A percentile compares a stretch with the other conserved stretches of the same genome.
Conservation (phyloP, 768 basidiomycete species). For the Tylopilus sp. region DNA sequence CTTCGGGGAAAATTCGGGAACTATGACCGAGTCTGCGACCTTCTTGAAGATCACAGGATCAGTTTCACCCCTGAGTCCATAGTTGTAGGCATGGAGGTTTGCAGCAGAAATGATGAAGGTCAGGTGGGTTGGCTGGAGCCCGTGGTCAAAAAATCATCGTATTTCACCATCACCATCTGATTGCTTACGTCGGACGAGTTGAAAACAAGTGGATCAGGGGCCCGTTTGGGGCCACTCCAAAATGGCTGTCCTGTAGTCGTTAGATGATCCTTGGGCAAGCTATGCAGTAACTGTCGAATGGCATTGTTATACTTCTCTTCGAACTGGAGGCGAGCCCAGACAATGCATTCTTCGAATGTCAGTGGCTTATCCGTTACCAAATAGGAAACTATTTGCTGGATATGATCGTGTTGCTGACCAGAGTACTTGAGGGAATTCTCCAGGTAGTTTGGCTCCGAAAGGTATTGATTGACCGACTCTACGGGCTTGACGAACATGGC, state of each 20-base stretch:
- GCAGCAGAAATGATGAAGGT: constrained; percentile 89
- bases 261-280: constrained; percentile 90
- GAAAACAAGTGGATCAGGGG: constrained; percentile 87
- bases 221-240: constrained; percentile 99
- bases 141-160: constrained; percentile 10
- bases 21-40: constrained; percentile 74
- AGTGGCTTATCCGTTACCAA: constrained; percentile 91
- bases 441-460: constrained; percentile 93
- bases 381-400: constrained; percentile 84
- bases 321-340: constrained; percentile 95
- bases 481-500: constrained; percentile 90
- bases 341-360: constrained; percentile 95
- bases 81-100: constrained; percentile 97
- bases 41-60: constrained; percentile 80
- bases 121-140: constrained; percentile 71
- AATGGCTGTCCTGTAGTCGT: constrained; percentile 94
- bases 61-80: constrained; percentile 88
- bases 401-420: constrained; percentile 86
- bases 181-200: constrained; percentile 77
- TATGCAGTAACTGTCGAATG: constrained; percentile 89
- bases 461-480: constrained; percentile 92
- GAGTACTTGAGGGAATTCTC: constrained; percentile 89
- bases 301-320: constrained; percentile 92
- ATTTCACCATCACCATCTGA: not conserved
- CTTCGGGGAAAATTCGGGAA: constrained; percentile 92